Conservation (phyloP, 1,284 basidiomycete genomes). For the Naganishia sp. region DNA sequence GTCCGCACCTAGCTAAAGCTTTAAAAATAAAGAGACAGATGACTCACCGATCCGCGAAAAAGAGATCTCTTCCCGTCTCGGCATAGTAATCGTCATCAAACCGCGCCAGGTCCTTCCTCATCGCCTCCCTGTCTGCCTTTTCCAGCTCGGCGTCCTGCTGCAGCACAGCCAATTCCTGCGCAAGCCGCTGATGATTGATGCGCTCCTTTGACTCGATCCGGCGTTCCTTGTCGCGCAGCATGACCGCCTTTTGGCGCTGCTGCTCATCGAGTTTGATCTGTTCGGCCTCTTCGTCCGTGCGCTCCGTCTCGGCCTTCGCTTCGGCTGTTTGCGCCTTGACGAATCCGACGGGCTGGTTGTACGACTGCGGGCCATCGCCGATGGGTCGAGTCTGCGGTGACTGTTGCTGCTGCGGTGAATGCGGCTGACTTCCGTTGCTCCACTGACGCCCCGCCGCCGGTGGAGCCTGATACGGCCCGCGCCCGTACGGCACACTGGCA, state of each 20-base stretch:
- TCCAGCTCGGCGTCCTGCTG: slow-evolving; percentile 71
- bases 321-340: slow-evolving; percentile 66
- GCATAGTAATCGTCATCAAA: slow-evolving; percentile 92
- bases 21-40: slow-evolving; percentile 18
- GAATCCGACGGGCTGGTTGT: slow-evolving; percentile 74
- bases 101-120: slow-evolving; percentile 69
- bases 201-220: slow-evolving; percentile 78
- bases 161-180: slow-evolving; percentile 71
- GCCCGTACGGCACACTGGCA: slow-evolving; percentile 6
- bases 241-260: slow-evolving; percentile 73
- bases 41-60: slow-evolving; percentile 76
- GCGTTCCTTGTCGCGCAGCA: slow-evolving; percentile 80
- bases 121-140: slow-evolving; percentile 68
- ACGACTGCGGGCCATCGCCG: slow-evolving; percentile 70
- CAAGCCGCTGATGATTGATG: slow-evolving; percentile 69
- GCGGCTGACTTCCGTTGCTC: background rate
- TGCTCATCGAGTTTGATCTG: slow-evolving; percentile 56
- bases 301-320: slow-evolving; percentile 54
- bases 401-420: slow-evolving; percentile 50
- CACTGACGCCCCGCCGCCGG: slow-evolving; percentile 29
- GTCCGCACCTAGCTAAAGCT: too few relatives aligned
- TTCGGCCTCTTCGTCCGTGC: slow-evolving; percentile 83
- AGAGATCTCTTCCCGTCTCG: slow-evolving; percentile 61
- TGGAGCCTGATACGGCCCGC: background rate
- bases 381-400: slow-evolving; percentile 40